These are phyloP conservation scores for Arthrobotrys megalospora DNA, from an alignment of 2,329 filamentous ascomycete genomes.

Conservation along the genomic window DNA sequence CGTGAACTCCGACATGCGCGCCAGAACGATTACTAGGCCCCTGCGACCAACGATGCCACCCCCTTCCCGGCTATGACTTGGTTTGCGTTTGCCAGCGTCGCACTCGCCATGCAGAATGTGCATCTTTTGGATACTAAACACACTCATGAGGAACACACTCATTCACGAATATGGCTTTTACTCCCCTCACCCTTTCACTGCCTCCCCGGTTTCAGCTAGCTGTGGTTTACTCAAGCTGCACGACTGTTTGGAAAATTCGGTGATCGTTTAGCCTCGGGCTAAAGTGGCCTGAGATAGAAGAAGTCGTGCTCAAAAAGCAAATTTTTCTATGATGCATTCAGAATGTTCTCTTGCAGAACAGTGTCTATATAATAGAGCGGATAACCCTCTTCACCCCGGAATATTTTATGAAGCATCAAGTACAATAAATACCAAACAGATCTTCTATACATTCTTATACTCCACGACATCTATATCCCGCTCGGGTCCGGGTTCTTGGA, in stretches of 20 bases:
- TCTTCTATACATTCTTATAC: slow-evolving; percentile 14
- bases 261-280: slow-evolving; percentile 3
- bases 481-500: not conserved
- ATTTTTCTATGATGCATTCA: not conserved
- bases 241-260: not conserved
- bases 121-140: slow-evolving; percentile 18
- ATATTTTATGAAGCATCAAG: not conserved
- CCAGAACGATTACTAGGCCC: slow-evolving; percentile 22
- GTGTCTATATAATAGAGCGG: slow-evolving; percentile 10
- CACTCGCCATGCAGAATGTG: slow-evolving; percentile 11
- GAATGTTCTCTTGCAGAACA: not conserved
- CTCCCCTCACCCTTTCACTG: not conserved
- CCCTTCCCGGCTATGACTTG: slow-evolving; percentile 19
- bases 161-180: not conserved
- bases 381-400: slow-evolving; percentile 11
- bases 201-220: not conserved
- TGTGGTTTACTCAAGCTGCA: slow-evolving; percentile 5
- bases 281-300: slow-evolving; percentile 7
- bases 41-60: slow-evolving; percentile 1
- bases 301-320: slow-evolving; percentile 3
- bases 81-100: slow-evolving; percentile 3
- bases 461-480: slow-evolving; percentile 3
- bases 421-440: slow-evolving; percentile 6
- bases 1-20: slow-evolving; percentile 26
- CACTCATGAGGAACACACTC: not conserved